Evolutionary conservation across 2,329 filamentous ascomycete genomes (phyloP).

Genomic region (Pseudogymnoascus pannorum): DNA sequence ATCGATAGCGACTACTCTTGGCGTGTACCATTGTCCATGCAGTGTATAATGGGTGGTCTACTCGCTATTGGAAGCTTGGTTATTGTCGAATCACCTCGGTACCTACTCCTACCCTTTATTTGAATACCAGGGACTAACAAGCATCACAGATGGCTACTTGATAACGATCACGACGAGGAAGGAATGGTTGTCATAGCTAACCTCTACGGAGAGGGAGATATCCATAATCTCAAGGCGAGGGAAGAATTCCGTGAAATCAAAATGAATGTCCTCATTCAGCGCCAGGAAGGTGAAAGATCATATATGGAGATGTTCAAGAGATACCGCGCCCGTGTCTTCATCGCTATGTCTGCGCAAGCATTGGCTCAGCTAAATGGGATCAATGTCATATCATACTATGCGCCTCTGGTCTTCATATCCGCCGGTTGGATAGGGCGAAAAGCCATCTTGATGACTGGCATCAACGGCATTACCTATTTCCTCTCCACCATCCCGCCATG

Average conservation of each 20-base stretch:
- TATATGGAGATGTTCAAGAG: slow-evolving; percentile 93
- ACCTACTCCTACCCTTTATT: slow-evolving; percentile 9
- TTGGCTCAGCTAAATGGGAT: slow-evolving; percentile 97
- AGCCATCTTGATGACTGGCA: slow-evolving; percentile 93
- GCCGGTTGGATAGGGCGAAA: slow-evolving; percentile 90
- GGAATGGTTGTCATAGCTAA: slow-evolving; percentile 98
- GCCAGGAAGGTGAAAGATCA: slow-evolving; percentile 88
- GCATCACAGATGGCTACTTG: slow-evolving; percentile 78
- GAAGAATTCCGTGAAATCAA: slow-evolving; percentile 99
- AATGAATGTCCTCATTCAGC: slow-evolving; percentile 88
- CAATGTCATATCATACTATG: slow-evolving; percentile 99
- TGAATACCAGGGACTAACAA: slow-evolving; percentile 12
- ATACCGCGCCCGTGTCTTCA: slow-evolving; percentile 88
- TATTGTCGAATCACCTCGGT: slow-evolving; percentile 95
- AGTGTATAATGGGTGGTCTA: slow-evolving; percentile 87
- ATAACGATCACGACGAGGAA: slow-evolving; percentile 97
- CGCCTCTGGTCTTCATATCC: slow-evolving; percentile 83
- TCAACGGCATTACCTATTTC: slow-evolving; percentile 88
- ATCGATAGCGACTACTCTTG: slow-evolving; percentile 82
- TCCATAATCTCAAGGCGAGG: slow-evolving; percentile 84
- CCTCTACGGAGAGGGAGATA: slow-evolving; percentile 89
- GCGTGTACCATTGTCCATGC: slow-evolving; percentile 83
- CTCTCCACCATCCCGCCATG: slow-evolving; percentile 90
- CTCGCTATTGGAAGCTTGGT: slow-evolving; percentile 80
- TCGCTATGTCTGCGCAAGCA: slow-evolving; percentile 96